Evolutionary conservation across 352 stramenopile genomes (phyloP).

Genomic region (Phytophthora cactorum): DNA sequence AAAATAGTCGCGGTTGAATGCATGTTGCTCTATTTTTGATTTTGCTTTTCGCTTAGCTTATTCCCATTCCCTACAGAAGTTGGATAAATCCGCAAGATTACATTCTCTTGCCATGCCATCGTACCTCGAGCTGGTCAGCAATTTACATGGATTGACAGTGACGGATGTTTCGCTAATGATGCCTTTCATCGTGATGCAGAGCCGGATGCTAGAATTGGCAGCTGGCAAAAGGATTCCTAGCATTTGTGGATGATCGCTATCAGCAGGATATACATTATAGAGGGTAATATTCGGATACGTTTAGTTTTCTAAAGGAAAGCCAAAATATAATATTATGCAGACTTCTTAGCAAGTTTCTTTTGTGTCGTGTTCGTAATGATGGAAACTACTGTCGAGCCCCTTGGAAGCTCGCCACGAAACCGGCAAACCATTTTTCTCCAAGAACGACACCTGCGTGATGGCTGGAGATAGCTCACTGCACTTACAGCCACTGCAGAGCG

Average conservation of each 20-base stretch:
- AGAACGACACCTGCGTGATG: slow-evolving; percentile 6
- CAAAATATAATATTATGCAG: slow-evolving; percentile 20
- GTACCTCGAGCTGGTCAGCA: background rate
- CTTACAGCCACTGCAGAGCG: slow-evolving; percentile 20
- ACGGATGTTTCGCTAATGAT: slow-evolving; percentile 1
- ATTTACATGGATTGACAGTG: background rate
- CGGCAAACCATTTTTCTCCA: slow-evolving; percentile 5
- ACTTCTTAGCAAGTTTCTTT: background rate
- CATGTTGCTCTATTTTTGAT: slow-evolving; percentile 55
- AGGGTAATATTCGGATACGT: background rate
- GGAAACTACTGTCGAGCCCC: slow-evolving; percentile 2
- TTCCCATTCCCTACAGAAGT: slow-evolving; percentile 1
- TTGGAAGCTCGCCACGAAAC: slow-evolving; percentile 12
- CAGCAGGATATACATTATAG: background rate
- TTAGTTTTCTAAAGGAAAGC: background rate
- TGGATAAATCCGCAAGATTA: slow-evolving; percentile 25
- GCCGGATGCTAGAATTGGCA: slow-evolving; percentile 4
- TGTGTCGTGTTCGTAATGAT: slow-evolving; percentile 7
- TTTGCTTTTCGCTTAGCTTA: slow-evolving; percentile 18
- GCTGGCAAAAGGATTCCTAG: slow-evolving; percentile 4
- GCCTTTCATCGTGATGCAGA: background rate
- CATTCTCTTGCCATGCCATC: slow-evolving; percentile 6
- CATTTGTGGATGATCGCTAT: background rate
- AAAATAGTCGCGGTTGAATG: slow-evolving; percentile 51
- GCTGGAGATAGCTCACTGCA: slow-evolving; percentile 7